phyloP scores from a whole-genome alignment of 2,329 filamentous ascomycete genomes.

The Beauveria sp. region DNA sequence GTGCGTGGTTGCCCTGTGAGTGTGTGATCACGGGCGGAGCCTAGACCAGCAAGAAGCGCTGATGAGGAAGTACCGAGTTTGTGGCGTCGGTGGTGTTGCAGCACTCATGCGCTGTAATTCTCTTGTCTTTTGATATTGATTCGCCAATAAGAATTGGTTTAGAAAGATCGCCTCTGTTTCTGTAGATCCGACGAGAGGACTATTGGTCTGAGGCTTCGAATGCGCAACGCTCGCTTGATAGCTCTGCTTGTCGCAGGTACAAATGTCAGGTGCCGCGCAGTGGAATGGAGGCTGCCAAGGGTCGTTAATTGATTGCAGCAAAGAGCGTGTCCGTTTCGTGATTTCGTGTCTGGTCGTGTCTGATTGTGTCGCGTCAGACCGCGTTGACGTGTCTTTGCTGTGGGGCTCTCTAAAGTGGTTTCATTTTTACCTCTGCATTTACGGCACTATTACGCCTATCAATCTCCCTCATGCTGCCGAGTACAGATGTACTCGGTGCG shows the following conservation, averaged over 20 bases:
- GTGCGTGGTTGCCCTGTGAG: neutral
- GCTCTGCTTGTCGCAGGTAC: neutral
- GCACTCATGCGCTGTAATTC: neutral
- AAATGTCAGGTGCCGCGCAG: neutral
- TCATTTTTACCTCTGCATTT: neutral
- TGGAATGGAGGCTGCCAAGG: conserved; percentile 10
- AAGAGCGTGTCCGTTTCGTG: conserved; percentile 39
- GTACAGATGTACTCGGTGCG: too few relatives aligned
- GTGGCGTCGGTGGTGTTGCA: neutral
- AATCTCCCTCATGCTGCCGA: too few relatives aligned
- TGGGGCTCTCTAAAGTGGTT: conserved; percentile 11
- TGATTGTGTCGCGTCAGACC: conserved; percentile 4
- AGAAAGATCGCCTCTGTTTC: neutral
- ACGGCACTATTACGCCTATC: neutral
- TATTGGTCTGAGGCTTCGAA: neutral
- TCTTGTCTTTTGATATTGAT: neutral
- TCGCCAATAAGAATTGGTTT: neutral
- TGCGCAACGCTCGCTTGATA: neutral
- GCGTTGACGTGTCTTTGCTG: neutral
- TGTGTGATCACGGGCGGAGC: neutral
- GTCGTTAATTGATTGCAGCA: conserved; percentile 16
- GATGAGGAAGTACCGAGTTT: neutral
- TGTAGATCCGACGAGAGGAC: too few relatives aligned
- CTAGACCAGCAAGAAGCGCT: neutral
- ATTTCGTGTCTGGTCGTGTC: conserved; percentile 29